Base-by-base conservation (phyloP, 176 grass and related monocot genomes). In the Triticum aestivum region DNA sequence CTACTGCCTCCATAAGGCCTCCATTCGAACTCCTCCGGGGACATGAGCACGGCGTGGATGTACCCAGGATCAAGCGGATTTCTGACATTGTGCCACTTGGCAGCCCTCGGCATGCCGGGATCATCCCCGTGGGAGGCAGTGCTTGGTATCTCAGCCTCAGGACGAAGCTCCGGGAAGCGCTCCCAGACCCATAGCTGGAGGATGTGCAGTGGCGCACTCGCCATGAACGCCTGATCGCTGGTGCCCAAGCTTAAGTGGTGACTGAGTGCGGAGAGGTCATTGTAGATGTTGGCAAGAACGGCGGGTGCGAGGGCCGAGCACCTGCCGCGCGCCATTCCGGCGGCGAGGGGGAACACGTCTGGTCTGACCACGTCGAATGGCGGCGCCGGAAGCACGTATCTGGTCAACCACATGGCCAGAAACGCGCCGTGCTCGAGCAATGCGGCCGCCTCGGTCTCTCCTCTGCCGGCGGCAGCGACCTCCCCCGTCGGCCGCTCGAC, bases 141-240 rank as follows among this genome's bases (percentile, higher is more conserved):
- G 42, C 3, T 81, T 73, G n/a, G 42, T 44, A 84, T 18, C 0
- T n/a, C 81, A 0, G 37, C 37, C 37, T 39, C 39, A 3, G 96
- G 89, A 42, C 91, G 77, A 44, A 98, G 82, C 13, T 70, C 64
- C 6, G 86, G 80, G 75, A 98, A 98, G 1, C 84, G 87, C 88
- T 98, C 96, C 96, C 96, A 98, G 21, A 91, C 65, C 96, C 93
- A 98, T 29, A 95, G 59, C 78, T 95, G 91, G 47, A 98, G 71
- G 11, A 95, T 78, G 77, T 94, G 67, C 65, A 98, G 72, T 14
- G 93, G 93, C 11, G 96, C 86, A 84, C 90, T 92, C 18, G 88
- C 42, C 68, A 71, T 9, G 35, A 78, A 78, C 9, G 51, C 10
- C 14, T 59, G 49, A 78, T 78, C 20, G 51, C 5, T 59, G 4